Evolutionary conservation across 1,284 basidiomycete genomes (phyloP).

Genomic region (Naganishia sp.): DNA sequence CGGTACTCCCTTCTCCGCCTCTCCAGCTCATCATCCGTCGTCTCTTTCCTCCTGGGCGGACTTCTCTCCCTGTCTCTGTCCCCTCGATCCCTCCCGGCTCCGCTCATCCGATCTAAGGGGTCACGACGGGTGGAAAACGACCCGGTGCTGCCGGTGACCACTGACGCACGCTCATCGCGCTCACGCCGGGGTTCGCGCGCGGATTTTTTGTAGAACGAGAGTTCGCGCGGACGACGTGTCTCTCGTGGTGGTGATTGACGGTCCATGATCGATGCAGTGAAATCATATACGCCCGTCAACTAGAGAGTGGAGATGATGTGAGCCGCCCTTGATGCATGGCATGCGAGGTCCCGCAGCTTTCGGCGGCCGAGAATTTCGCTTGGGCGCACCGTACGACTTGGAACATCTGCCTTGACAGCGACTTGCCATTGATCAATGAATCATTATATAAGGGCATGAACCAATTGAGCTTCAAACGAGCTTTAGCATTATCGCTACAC

Average conservation of each 20-base stretch:
- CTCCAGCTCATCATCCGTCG: conserved; percentile 33
- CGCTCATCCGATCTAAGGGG: conserved; percentile 41
- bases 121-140: conserved; percentile 42
- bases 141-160: conserved; percentile 31
- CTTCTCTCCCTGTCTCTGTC: conserved; percentile 10
- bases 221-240: conserved; percentile 44
- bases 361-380: too few species aligned
- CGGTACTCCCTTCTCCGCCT: conserved; percentile 27
- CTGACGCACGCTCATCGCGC: conserved; percentile 1
- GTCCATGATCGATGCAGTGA: conserved; percentile 2
- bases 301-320: background rate
- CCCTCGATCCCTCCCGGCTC: conserved; percentile 13
- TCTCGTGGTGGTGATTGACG: conserved; percentile 12
- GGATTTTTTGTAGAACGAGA: conserved; percentile 55
- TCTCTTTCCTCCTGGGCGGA: conserved; percentile 36
- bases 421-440: too few species aligned
- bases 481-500: too few species aligned
- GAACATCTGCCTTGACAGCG: too few species aligned
- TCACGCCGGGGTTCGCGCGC: conserved; percentile 8
- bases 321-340: too few species aligned
- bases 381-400: too few species aligned
- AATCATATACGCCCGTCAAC: background rate
- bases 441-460: too few species aligned
- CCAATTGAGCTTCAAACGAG: too few species aligned
- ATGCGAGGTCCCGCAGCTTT: too few species aligned